Base-by-base conservation (phyloP, 1,284 basidiomycete species). In the Polyporus tsugae region DNA sequence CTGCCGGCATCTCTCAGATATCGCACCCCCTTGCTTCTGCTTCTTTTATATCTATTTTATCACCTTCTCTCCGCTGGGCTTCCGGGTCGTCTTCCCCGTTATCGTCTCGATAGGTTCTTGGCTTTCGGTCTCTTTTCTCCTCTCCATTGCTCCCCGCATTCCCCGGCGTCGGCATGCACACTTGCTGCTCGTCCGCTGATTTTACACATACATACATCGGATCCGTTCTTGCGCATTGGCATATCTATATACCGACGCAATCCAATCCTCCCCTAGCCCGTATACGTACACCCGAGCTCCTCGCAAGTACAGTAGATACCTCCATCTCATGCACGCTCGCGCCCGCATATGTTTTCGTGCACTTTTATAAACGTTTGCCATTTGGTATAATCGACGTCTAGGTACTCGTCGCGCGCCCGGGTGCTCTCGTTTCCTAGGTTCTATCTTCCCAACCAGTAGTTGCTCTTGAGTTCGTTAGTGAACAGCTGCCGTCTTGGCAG, bases 11-110 rank as follows among this genome's bases (percentile, higher is more conserved):
- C 5, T 9, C 36, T 2, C 36, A n/a, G n/a, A n/a, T n/a, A n/a
- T 29, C 13, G 4, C 64, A 22, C n/a, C 58, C 38, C 2, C 22
- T 4, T 13, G 33, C 36, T 59, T 46, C 29, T 19, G 46, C 52
- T 55, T 55, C 52, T 25, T 29, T 38, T 46, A 35, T 58, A 46
- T 68, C n/a, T 62, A 55, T 58, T 49, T 62, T 49, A 62, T 62
- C 35, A 19, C 9, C 55, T 58, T 38, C 35, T 57, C 35, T 57
- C 35, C 19, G 19, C 6, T 57, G 17, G 19, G 33, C 35, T 55
- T 19, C 36, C 19, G 4, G 35, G 52, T 36, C 49, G 33, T 17
- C 55, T 22, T 25, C 22, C 5, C 17, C 55, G 52, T 57, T 49
- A 46, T 62, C 60, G 17, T 41, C 6, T 22, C 55, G 35, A 5